Percentiles rank a stretch among this genome's conserved stretches.
These are phyloP conservation scores for Mycena polygramma DNA, from an alignment of 768 basidiomycete species.

Conservation along the genomic window DNA sequence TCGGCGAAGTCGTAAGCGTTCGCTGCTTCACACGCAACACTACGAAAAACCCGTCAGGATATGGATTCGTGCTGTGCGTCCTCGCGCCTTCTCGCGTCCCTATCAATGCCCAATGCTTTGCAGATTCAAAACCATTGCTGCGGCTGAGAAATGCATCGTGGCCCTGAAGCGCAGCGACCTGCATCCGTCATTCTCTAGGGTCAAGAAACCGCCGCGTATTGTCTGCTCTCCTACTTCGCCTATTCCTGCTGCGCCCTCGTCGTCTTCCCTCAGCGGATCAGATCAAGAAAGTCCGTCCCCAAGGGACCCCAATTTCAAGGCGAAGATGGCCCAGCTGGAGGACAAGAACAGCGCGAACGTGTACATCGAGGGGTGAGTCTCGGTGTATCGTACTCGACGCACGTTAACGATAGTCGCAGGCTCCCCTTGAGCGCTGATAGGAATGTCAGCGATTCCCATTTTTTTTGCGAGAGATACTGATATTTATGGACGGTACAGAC, in stretches of 20 bases:
- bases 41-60: constrained; percentile 64
- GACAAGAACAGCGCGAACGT: constrained; percentile 63
- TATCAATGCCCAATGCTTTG: not conserved
- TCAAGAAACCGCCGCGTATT: constrained; percentile 26
- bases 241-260: constrained; percentile 16
- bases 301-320: constrained; percentile 55
- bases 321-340: constrained; percentile 65
- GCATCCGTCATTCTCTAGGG: constrained; percentile 73
- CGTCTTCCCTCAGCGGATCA: constrained; percentile 12
- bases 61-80: constrained; percentile 61
- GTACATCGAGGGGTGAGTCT: constrained; percentile 64
- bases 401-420: constrained; percentile 36
- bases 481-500: constrained; percentile 44
- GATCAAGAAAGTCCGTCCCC: not conserved
- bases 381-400: not conserved
- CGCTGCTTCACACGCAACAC: constrained; percentile 74
- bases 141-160: constrained; percentile 68
- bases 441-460: constrained; percentile 45
- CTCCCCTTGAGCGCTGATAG: constrained; percentile 64
- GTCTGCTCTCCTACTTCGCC: constrained; percentile 13
- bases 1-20: constrained; percentile 69
- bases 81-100: not conserved
- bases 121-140: constrained; percentile 63
- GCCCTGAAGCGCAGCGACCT: constrained; percentile 68
- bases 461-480: not conserved